Evolutionary conservation across 2,329 filamentous ascomycete genomes (phyloP), one percentile per base, ranked within the genome.

Genomic region (Microdochium bolleyi): DNA sequence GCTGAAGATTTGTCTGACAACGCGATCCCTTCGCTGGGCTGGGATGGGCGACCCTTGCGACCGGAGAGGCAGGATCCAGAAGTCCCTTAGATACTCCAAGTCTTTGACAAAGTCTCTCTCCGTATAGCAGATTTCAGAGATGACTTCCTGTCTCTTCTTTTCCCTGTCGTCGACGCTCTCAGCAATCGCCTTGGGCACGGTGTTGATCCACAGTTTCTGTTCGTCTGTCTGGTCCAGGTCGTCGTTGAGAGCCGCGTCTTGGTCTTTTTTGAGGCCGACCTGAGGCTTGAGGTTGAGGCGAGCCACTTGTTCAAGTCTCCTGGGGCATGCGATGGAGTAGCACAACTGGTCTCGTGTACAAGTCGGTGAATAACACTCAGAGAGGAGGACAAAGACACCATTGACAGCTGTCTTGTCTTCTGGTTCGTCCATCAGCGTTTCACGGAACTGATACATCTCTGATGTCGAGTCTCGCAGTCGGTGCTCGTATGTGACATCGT

Each of bases 131-230:
- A 97, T 85, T 68, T 99, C 94, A 5, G 92, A 96, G 55, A 99
- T 96, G 61, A 99, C 89, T 66, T 99, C 94, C 67, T 99, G 94
- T 48, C 94, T 84, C 75, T 97, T 97, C 83, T 96, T 95, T 70
- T 99, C 94, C 59, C 82, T 83, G 60, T 99, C 94, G 50, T 84
- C 85, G 27, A 96, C 86, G 64, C 86, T 89, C 61, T 97, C 92
- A 1, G 92, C 91, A 53, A 99, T 78, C 67, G 97, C 94, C 68
- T 96, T 94, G 1, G 92, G 89, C 34, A 99, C 94, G 14, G 92
- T 96, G 68, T 97, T 97, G 70, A 99, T 99, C 94, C 94, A 99
- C 37, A 99, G 80, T 70, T 97, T 97, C 73, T 97, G 94, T 68
- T 97, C 92, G 64, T 96, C 91, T 30, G 87, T 89, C 62, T 94